Evolutionary conservation across 257 asterid genomes (phyloP), one percentile per base, ranked within the genome.

Genomic region (Scutellaria galericulata): DNA sequence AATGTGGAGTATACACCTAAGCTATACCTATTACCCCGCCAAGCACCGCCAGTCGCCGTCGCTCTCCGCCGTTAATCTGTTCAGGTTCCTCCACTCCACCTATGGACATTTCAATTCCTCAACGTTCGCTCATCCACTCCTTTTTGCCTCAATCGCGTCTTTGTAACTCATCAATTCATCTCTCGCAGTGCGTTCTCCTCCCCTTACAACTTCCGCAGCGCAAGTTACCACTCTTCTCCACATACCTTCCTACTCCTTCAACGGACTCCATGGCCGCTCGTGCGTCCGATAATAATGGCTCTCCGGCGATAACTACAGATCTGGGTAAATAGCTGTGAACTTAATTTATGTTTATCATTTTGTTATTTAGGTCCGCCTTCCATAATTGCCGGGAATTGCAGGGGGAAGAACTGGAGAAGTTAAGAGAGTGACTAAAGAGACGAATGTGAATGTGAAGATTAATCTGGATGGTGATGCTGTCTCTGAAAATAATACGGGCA

Each of bases 391-490:
- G 53, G 56, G 55, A 48, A 76, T 27, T 63, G 51, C 76, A 63
- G 88, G 72, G 53, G 89, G 79, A 48, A 87, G 99, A 78, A 72
- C 70, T 71, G 99, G 99, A 64, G 99, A 92, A 81, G 97, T 90
- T 79, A 87, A 85, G 88, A 87, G 99, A 87, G 91, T 79, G 70
- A 92, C 98, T 37, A 90, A 88, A 42, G 98, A 95, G 87, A 95
- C 98, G 42, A 92, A 92, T 77, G 99, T 90, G 40, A 60, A 66
- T 64, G 97, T 88, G 83, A 92, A 77, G 89, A 77, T 92, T 72
- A 88, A 95, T 82, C 78, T 95, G 82, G 98, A 95, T 83, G 99
- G 97, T 45, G 78, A 86, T 18, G 98, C 96, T 9, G 83, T 88
- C 1, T 92, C 98, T 46, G 91, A 95, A 41, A 95, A 90, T 65